Base-by-base conservation (phyloP, 208 protist genomes). In the Balamuthia mandrillaris region DNA sequence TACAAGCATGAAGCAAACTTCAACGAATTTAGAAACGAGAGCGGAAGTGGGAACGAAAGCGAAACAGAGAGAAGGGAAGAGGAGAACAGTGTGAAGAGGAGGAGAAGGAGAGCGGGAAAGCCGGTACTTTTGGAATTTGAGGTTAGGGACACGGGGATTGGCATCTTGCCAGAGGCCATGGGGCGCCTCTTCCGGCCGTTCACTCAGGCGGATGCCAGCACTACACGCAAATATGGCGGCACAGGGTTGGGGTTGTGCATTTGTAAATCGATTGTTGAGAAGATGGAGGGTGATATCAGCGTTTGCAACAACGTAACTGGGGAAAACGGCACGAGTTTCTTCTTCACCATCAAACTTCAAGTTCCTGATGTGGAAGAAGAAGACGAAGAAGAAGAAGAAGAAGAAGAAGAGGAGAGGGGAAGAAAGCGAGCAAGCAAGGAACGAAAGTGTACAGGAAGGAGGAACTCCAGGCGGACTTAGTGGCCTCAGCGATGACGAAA, bases 81-180 rank as follows among this genome's bases (percentile, higher is more conserved):
- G n/a, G n/a, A n/a, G n/a, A n/a, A n/a, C n/a, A n/a, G n/a, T n/a
- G n/a, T n/a, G n/a, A n/a, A n/a, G n/a, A n/a, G n/a, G n/a, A n/a
- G n/a, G n/a, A n/a, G n/a, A n/a, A n/a, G n/a, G n/a, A n/a, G n/a
- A n/a, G n/a, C n/a, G n/a, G n/a, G n/a, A n/a, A n/a, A n/a, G n/a
- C n/a, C n/a, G n/a, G n/a, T n/a, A n/a, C n/a, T n/a, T n/a, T 24
- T 7, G 72, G 84, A 66, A 16, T 86, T 86, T n/a, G 84, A 81
- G 0, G 78, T 88, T 1, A 65, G 84, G 42, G 90, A 93, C 52
- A 91, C 89, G 3, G 90, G 90, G 63, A 86, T 91, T 39, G 90
- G 90, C 42, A 93, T 93, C 27, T 65, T 79, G 29, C 37, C 47
- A 66, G 78, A 90, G 6, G 24, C 82, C 10, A 85, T 85, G 24